phyloP scores from a whole-genome alignment of 139 green algal genomes.

The Chlorella sp. region DNA sequence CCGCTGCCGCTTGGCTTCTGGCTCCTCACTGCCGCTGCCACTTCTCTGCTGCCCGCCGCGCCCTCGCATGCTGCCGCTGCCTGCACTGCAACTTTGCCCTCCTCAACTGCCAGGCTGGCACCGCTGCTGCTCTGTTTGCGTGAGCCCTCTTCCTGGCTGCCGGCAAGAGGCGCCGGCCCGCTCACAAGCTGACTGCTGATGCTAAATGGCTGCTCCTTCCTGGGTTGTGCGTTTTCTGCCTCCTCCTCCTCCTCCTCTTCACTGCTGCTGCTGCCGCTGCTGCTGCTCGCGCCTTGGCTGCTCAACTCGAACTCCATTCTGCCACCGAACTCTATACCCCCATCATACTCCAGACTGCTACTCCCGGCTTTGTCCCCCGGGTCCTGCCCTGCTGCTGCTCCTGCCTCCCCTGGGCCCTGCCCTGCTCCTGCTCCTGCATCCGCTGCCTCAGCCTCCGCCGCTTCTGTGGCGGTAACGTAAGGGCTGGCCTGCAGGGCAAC shows the following conservation, averaged over 20 bases:
- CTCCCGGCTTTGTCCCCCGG: not conserved
- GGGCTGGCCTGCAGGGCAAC: not conserved
- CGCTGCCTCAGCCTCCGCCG: not conserved
- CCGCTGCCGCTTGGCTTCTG: not conserved
- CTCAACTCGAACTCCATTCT: not conserved
- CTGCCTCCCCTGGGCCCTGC: not conserved
- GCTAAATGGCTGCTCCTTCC: no score
- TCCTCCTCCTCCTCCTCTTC: not conserved
- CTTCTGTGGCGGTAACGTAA: not conserved
- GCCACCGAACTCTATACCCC: not conserved
- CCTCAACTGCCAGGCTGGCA: no score
- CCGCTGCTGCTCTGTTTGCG: no score
- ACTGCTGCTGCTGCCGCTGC: not conserved
- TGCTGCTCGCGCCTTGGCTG: not conserved
- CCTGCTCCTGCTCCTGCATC: not conserved
- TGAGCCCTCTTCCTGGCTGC: no score
- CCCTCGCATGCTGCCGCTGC: no score
- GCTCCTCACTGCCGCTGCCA: not conserved
- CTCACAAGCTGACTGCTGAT: no score
- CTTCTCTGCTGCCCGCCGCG: no score
- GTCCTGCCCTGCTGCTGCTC: not conserved
- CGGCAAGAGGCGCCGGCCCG: no score
- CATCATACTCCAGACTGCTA: not conserved
- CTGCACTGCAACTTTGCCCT: no score
- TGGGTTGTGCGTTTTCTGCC: no score